Conservation (phyloP, 1,284 basidiomycete genomes). For the Austroboletus niveus region DNA sequence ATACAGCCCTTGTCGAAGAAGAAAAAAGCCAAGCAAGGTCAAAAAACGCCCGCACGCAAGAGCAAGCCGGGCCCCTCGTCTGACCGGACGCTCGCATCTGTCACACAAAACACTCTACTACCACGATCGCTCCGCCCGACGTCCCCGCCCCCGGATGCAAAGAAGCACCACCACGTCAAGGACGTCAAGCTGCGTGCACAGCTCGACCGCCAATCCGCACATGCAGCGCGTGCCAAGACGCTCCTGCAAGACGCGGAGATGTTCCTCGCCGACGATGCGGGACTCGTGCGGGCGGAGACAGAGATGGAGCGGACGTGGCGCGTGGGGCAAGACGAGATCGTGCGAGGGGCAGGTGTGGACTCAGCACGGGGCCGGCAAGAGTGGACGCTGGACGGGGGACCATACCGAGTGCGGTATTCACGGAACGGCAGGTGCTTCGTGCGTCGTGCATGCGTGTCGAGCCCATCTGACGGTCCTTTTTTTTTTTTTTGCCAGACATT, state of each 20-base stretch:
- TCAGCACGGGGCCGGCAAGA: constrained; percentile 77
- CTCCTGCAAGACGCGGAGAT: constrained; percentile 66
- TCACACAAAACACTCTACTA: constrained; percentile 52
- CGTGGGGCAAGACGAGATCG: constrained; percentile 80
- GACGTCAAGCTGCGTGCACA: constrained; percentile 77
- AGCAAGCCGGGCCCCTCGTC: constrained; percentile 20
- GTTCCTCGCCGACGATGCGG: constrained; percentile 62
- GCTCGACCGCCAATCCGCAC: constrained; percentile 58
- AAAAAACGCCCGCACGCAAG: constrained; percentile 9
- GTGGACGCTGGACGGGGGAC: constrained; percentile 85
- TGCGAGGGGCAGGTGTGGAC: constrained; percentile 66
- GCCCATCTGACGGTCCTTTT: too few relatives aligned
- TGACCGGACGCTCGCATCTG: constrained; percentile 60
- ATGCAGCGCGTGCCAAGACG: constrained; percentile 54
- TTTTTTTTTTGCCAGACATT: constrained; percentile 39
- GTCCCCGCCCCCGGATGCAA: constrained; percentile 40
- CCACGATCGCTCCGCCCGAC: constrained; percentile 59
- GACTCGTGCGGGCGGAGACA: constrained; percentile 69
- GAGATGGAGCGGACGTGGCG: constrained; percentile 90
- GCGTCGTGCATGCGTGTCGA: too few relatives aligned
- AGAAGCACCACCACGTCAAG: constrained; percentile 59
- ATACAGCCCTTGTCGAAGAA: constrained; percentile 48
- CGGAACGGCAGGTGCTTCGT: constrained; percentile 76
- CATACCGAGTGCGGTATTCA: constrained; percentile 82
- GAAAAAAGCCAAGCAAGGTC: constrained; percentile 26